phyloP scores from a whole-genome alignment of 164 flowering plant genomes.

The Umbellularia californica region DNA sequence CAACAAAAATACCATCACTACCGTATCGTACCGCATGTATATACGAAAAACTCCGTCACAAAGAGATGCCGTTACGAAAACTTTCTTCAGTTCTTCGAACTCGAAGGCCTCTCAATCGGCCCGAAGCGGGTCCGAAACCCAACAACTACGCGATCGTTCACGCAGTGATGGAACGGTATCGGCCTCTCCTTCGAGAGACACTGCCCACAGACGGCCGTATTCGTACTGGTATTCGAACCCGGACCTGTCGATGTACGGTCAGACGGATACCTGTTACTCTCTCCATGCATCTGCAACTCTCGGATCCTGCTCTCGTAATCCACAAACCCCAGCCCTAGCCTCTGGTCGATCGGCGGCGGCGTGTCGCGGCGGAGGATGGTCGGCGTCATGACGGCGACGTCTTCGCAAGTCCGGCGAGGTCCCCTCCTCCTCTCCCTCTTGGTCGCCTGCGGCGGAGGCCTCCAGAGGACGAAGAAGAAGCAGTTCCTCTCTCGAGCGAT shows the following conservation, averaged over 20 bases:
- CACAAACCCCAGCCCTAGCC: conserved; percentile 2
- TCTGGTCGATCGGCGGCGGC: conserved; percentile 3
- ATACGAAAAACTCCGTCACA: no score
- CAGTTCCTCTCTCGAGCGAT: no score
- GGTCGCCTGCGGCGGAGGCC: no score
- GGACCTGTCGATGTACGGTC: background rate
- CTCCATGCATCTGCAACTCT: conserved; percentile 21
- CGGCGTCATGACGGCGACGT: no score
- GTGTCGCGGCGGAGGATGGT: conserved; percentile 17
- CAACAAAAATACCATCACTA: no score
- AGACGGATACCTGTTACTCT: conserved; percentile 12
- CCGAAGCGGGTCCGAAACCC: conserved; percentile 42
- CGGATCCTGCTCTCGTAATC: conserved; percentile 15
- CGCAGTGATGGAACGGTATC: conserved; percentile 44
- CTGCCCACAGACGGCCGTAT: conserved; percentile 23
- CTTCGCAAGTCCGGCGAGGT: no score
- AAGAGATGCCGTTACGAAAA: no score
- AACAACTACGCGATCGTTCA: conserved; percentile 30
- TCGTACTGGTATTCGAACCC: no score
- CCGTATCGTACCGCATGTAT: no score
- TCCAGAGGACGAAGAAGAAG: no score
- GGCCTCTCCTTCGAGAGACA: conserved; percentile 27
- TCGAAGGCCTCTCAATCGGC: conserved; percentile 46
- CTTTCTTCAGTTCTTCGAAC: background rate
- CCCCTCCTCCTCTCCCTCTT: no score